Evolutionary conservation across 345 rosid genomes (phyloP), one percentile per base, ranked within the genome.

Genomic region (Adansonia digitata): DNA sequence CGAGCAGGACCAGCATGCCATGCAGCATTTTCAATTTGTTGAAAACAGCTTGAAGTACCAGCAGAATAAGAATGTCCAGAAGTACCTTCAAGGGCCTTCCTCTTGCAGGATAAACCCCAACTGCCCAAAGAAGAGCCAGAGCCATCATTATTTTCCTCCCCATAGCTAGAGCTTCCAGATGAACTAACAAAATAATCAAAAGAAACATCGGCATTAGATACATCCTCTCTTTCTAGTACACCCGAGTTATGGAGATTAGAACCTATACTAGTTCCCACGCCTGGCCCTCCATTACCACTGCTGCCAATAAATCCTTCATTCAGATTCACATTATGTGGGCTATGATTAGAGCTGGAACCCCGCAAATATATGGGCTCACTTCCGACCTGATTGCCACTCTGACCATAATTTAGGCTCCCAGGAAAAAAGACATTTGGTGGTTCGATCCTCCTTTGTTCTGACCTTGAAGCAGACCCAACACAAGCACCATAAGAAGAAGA

Each of bases 61-160:
- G 82, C 83, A 20, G 86, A 75, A 78, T 80, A 86, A 55, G 90
- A 83, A 61, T 77, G 89, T 78, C 88, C 86, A 43, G 97, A 86
- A 52, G 88, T 79, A 77, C 94, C 97, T 81, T 94, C 97, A 77
- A 89, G 88, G 65, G 94, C 89, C 84, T 85, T 94, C 86, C 98
- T 88, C 82, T 94, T 92, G 93, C 97, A 88, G 40, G 98, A 92
- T 62, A 80, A 79, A 68, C 93, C 91, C 94, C 94, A 89, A 79
- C 83, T 76, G 66, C 88, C 89, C 68, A 87, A 64, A 40, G 97
- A 81, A 63, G 92, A 82, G 60, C 86, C 82, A 3, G 90, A 78
- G 67, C 92, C 89, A 59, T 85, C 85, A 67, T 74, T 78, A 52
- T 81, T 83, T 67, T 88, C 93, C 56, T 89, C 97, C 59, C 73